These are phyloP conservation scores for Hypholoma sublateritium DNA, from an alignment of 768 basidiomycete genomes.

Conservation along the genomic window DNA sequence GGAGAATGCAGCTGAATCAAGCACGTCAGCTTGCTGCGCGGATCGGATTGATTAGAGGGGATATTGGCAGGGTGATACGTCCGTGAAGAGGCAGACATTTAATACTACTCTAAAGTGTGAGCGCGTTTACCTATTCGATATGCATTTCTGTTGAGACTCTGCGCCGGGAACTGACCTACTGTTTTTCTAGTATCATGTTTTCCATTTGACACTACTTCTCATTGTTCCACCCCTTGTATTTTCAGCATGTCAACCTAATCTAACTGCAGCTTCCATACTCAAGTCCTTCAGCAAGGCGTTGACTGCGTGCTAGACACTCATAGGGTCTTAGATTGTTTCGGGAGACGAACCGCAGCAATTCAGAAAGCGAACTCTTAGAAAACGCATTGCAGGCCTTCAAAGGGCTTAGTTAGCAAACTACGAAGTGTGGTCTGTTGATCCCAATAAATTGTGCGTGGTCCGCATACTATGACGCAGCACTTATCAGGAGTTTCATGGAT, in stretches of 20 bases:
- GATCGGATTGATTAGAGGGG: slow-evolving; percentile 68
- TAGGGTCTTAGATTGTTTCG: no score
- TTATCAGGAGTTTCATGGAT: no score
- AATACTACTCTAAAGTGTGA: not conserved
- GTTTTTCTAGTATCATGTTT: not conserved
- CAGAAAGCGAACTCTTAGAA: no score
- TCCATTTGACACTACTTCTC: not conserved
- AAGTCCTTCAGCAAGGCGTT: not conserved
- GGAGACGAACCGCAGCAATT: no score
- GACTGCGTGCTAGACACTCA: not conserved
- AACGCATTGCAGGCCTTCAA: no score
- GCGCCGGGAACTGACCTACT: not conserved
- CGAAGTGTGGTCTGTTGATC: no score
- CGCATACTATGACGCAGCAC: no score
- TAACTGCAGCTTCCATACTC: not conserved
- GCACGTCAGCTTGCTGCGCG: slow-evolving; percentile 83
- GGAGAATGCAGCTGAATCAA: slow-evolving; percentile 67
- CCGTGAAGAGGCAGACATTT: slow-evolving; percentile 8
- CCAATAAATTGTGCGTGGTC: no score
- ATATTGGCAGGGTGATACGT: slow-evolving; percentile 15
- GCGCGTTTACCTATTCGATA: not conserved
- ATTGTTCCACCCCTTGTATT: not conserved
- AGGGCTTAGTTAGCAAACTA: no score
- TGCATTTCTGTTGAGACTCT: no score
- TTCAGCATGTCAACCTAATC: not conserved